These are phyloP conservation scores for Boechera divaricarpa DNA, from an alignment of 345 rosid species.

Conservation along the genomic window DNA sequence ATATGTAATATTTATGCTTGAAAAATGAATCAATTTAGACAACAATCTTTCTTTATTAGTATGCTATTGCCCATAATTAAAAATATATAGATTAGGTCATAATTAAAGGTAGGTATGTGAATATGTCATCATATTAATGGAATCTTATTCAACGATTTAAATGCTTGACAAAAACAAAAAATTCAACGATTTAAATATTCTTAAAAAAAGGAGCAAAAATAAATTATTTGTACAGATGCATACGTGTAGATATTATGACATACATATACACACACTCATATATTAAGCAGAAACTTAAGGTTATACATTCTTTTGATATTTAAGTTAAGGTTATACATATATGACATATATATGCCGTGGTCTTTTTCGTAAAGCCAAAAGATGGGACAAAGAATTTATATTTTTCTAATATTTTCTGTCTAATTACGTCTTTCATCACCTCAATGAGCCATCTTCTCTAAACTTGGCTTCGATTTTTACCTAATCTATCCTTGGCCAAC, in stretches of 20 bases:
- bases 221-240: slow-evolving; percentile 3
- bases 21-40: background rate
- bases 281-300: slow-evolving; percentile 10
- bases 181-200: background rate
- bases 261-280: background rate
- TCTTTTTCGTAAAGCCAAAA: slow-evolving; percentile 37
- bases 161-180: background rate
- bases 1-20: background rate
- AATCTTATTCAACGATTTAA: background rate
- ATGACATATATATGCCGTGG: slow-evolving; percentile 20
- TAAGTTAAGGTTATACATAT: background rate
- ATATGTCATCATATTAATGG: slow-evolving; percentile 19
- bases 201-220: background rate
- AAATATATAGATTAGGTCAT: background rate
- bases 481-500: slow-evolving; percentile 9
- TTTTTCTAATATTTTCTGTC: slow-evolving; percentile 5
- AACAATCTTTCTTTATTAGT: background rate
- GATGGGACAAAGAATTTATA: slow-evolving; percentile 9
- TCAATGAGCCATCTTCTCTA: slow-evolving; percentile 38
- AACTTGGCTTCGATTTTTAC: slow-evolving; percentile 27
- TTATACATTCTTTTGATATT: background rate
- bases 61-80: background rate
- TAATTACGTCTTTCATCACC: slow-evolving; percentile 32
- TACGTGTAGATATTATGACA: slow-evolving; percentile 14
- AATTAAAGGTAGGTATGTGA: background rate